These are phyloP conservation scores for Boletus edulis DNA, from an alignment of 768 basidiomycete species.

Conservation along the genomic window DNA sequence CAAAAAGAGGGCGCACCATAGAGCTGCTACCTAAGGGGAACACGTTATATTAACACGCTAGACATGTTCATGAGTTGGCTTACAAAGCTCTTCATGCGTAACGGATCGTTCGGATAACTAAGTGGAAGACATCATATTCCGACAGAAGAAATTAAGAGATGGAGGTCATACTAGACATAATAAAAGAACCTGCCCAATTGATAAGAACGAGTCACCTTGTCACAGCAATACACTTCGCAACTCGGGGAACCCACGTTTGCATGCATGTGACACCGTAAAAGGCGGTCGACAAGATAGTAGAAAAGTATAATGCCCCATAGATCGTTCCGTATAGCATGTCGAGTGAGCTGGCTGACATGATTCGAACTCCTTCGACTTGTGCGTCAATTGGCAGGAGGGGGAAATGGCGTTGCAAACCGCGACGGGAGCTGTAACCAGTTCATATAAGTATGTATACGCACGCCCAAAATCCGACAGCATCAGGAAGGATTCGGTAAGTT, in stretches of 20 bases:
- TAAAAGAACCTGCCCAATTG: slow-evolving; percentile 4
- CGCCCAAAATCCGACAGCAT: neutral
- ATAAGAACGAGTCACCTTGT: too few relatives aligned
- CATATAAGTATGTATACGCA: neutral
- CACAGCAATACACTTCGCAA: neutral
- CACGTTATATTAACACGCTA: neutral
- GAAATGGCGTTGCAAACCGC: neutral
- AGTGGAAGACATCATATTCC: neutral
- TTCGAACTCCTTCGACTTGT: neutral
- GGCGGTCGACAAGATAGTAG: neutral
- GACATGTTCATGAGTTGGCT: neutral
- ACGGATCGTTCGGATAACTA: neutral
- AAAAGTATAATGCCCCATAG: neutral
- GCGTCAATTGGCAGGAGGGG: neutral
- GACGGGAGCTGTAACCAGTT: neutral
- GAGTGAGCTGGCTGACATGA: neutral
- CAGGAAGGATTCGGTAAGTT: too few relatives aligned
- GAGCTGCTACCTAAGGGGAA: neutral
- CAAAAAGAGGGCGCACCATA: neutral
- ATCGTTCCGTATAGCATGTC: neutral
- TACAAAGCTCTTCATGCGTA: slow-evolving; percentile 4
- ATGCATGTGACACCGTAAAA: slow-evolving; percentile 7
- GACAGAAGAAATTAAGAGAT: neutral
- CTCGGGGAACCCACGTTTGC: slow-evolving; percentile 5
- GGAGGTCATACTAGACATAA: neutral